These are phyloP conservation scores for Basidioascus undulatus DNA, from an alignment of 768 basidiomycete species.

Conservation along the genomic window DNA sequence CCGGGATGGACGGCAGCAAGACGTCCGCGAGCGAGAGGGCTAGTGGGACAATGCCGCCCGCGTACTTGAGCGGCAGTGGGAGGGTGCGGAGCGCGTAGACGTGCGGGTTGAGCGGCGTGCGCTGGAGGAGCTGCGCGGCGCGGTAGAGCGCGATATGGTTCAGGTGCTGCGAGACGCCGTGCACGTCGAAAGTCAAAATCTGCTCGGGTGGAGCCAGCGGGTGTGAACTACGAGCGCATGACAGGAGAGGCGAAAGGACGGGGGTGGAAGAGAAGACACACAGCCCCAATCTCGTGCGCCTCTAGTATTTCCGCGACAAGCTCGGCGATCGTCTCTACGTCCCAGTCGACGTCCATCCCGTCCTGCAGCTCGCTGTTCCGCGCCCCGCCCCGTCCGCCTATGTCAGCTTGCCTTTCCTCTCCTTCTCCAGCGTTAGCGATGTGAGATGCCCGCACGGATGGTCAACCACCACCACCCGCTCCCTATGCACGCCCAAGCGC, in stretches of 20 bases:
- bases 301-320: conserved; percentile 34
- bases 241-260: background rate
- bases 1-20: conserved; percentile 1
- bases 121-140: conserved; percentile 24
- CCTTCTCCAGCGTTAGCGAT: background rate
- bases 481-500: conserved; percentile 34
- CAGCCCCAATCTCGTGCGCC: conserved; percentile 35
- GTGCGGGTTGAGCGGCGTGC: conserved; percentile 16
- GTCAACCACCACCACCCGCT: conserved; percentile 36
- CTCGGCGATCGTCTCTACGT: conserved; percentile 18
- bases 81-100: conserved; percentile 40
- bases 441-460: conserved; percentile 33
- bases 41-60: conserved; percentile 11
- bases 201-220: conserved; percentile 15
- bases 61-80: conserved; percentile 35
- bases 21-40: conserved; percentile 15
- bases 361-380: conserved; percentile 40
- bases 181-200: conserved; percentile 65
- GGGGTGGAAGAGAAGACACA: conserved; percentile 18
- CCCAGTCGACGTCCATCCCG: conserved; percentile 44
- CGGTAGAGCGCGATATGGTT: conserved; percentile 57
- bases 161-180: conserved; percentile 59
- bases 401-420: background rate
- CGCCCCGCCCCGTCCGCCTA: background rate
- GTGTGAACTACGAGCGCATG: background rate